Percentiles rank a stretch among this genome's conserved stretches.
phyloP scores from a whole-genome alignment of 257 asterid genomes.

The Echium plantagineum region DNA sequence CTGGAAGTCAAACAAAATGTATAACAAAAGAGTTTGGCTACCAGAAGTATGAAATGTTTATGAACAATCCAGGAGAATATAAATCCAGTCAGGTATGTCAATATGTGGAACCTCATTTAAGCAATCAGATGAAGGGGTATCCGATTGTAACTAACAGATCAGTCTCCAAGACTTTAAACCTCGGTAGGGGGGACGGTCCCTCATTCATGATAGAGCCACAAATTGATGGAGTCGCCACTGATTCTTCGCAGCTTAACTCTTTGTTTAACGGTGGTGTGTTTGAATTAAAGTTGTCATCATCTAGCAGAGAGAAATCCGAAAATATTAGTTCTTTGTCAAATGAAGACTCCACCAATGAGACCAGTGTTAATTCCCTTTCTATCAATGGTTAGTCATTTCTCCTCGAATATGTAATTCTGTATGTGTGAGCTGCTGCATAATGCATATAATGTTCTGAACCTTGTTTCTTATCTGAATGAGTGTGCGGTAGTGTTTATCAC shows the following conservation, averaged over 20 bases:
- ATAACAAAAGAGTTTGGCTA: conserved; percentile 18
- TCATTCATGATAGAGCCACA: conserved; percentile 22
- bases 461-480: too few relatives aligned
- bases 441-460: background rate
- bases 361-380: conserved; percentile 63
- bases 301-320: conserved; percentile 33
- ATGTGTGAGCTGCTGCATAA: background rate
- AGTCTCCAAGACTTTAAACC: conserved; percentile 19
- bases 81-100: conserved; percentile 15
- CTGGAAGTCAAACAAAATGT: conserved; percentile 21
- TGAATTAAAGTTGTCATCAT: conserved; percentile 45
- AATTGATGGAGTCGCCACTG: conserved; percentile 17
- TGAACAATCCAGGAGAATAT: conserved; percentile 11
- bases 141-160: conserved; percentile 24
- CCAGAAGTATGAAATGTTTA: conserved; percentile 8
- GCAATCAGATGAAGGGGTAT: conserved; percentile 26
- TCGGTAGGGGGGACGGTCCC: conserved; percentile 20
- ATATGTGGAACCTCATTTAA: conserved; percentile 8
- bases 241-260: conserved; percentile 18
- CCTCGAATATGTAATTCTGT: background rate
- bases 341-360: conserved; percentile 46
- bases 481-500: too few relatives aligned
- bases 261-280: conserved; percentile 37
- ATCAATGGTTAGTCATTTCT: conserved; percentile 39
- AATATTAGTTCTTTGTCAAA: conserved; percentile 48